Evolutionary conservation across 1,284 basidiomycete genomes (phyloP).

Genomic region (Leccinum angustisporum): DNA sequence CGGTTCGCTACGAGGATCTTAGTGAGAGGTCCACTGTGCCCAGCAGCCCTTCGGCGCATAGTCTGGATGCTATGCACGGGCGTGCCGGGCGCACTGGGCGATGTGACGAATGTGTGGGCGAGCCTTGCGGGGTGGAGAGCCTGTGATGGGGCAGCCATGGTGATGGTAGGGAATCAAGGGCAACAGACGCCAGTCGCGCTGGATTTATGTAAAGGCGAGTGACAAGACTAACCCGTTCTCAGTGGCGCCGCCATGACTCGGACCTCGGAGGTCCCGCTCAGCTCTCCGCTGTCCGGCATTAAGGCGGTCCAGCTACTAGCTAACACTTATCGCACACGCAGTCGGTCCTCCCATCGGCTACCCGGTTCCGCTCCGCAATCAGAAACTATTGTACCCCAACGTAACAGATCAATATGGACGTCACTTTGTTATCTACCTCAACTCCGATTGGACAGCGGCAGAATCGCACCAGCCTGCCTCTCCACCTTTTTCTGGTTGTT

Average conservation of each 20-base stretch:
- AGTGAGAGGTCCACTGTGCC: constrained; percentile 86
- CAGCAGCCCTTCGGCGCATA: constrained; percentile 89
- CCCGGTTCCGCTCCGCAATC: not conserved
- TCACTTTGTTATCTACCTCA: constrained; percentile 18
- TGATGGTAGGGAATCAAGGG: constrained; percentile 26
- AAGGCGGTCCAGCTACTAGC: constrained; percentile 12
- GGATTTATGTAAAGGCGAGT: constrained; percentile 15
- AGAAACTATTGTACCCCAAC: not conserved
- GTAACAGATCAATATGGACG: not conserved
- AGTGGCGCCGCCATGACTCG: not conserved
- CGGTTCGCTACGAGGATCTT: constrained; percentile 96
- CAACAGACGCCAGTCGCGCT: not conserved
- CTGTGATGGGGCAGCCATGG: constrained; percentile 43
- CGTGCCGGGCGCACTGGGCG: constrained; percentile 76
- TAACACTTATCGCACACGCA: not conserved
- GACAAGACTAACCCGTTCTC: not conserved
- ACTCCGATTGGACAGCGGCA: constrained; percentile 59
- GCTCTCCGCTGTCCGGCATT: constrained; percentile 18
- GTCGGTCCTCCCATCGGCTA: not conserved
- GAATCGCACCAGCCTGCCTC: constrained; percentile 42
- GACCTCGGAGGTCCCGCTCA: not conserved
- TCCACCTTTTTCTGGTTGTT: constrained; percentile 81
- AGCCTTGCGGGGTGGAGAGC: constrained; percentile 71
- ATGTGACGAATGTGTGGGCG: constrained; percentile 63
- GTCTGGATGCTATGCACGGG: constrained; percentile 88